A percentile compares a stretch with the other conserved stretches of the same genome.
Conservation (phyloP, 495 filamentous ascomycete species). For the Neurospora sp. region DNA sequence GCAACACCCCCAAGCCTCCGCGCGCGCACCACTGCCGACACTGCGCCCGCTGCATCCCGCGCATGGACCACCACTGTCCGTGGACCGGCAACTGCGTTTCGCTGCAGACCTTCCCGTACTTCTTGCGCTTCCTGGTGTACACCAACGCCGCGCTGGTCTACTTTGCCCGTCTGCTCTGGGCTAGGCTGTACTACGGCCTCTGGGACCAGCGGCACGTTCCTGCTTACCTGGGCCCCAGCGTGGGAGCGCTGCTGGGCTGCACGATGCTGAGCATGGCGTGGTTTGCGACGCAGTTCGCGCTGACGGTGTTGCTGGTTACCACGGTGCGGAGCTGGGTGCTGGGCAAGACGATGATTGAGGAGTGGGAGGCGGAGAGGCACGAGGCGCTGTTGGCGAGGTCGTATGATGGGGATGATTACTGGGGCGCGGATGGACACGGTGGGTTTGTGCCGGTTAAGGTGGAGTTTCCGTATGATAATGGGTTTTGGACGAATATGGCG, state of each 20-base stretch:
- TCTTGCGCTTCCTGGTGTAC: constrained; percentile 79
- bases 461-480: constrained; percentile 90
- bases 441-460: constrained; percentile 37
- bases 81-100: constrained; percentile 95
- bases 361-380: constrained; percentile 88
- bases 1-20: constrained; percentile 70
- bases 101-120: constrained; percentile 79
- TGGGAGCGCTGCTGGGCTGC: constrained; percentile 51
- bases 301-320: constrained; percentile 52
- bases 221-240: constrained; percentile 69
- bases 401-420: constrained; percentile 37
- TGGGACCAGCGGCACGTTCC: constrained; percentile 60
- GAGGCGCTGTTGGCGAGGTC: constrained; percentile 57
- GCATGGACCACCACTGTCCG: constrained; percentile 98
- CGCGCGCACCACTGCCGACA: constrained; percentile 86
- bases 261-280: constrained; percentile 54
- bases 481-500: constrained; percentile 73
- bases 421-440: constrained; percentile 37
- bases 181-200: constrained; percentile 46
- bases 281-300: constrained; percentile 51
- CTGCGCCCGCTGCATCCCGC: constrained; percentile 82
- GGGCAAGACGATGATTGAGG: constrained; percentile 74
- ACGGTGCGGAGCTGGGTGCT: constrained; percentile 30
- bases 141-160: constrained; percentile 56
- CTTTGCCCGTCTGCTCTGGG: constrained; percentile 48